Percentiles rank a stretch among this genome's conserved stretches.
phyloP scores from a whole-genome alignment of 495 filamentous ascomycete species.

The Aspergillus indologenus region DNA sequence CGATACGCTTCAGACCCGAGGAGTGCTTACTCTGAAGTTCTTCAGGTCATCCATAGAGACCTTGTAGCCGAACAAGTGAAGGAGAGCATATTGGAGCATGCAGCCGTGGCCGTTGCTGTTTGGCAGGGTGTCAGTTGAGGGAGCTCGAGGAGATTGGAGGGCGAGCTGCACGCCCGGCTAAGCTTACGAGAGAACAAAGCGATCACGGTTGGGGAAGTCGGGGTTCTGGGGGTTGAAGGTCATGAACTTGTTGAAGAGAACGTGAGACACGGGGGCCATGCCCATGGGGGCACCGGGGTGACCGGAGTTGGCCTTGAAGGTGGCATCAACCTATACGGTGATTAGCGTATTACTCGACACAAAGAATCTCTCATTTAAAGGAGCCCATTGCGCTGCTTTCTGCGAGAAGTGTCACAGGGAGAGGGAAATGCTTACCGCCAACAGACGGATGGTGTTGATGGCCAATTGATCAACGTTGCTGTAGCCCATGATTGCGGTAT shows the following conservation, averaged over 20 bases:
- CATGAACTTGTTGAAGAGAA: conserved; percentile 99
- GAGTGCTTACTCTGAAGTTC: conserved; percentile 78
- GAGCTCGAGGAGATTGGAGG: neutral
- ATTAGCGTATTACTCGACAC: conserved; percentile 16
- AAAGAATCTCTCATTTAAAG: neutral
- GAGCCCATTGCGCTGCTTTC: neutral
- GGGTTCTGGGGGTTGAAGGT: conserved; percentile 99
- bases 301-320: conserved; percentile 90
- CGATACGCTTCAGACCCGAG: neutral
- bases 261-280: conserved; percentile 95
- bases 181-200: conserved; percentile 98
- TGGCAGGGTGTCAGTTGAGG: neutral
- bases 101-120: conserved; percentile 94
- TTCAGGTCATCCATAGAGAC: conserved; percentile 88
- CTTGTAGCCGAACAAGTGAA: conserved; percentile 92
- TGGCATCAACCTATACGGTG: conserved; percentile 83
- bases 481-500: conserved; percentile 78
- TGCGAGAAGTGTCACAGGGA: neutral
- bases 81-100: conserved; percentile 98
- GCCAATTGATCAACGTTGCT: conserved; percentile 79
- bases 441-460: conserved; percentile 95
- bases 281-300: conserved; percentile 99
- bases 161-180: neutral
- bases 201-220: conserved; percentile 92
- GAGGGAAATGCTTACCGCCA: conserved; percentile 63